phyloP scores from a whole-genome alignment of 176 grass and related monocot species.

The Rhynchospora tenuis region DNA sequence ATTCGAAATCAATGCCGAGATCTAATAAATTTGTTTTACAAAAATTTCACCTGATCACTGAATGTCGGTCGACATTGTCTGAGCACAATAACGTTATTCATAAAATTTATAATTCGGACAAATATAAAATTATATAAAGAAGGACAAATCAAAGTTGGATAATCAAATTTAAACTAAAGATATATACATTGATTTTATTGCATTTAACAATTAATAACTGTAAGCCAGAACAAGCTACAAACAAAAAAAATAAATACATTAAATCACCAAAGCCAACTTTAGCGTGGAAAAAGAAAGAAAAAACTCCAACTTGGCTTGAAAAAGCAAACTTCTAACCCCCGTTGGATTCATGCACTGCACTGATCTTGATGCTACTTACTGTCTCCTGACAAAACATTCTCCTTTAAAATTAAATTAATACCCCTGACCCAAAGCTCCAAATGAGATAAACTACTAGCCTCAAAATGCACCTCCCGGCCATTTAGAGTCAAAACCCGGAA shows the following conservation, averaged over 20 bases:
- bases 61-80: neutral
- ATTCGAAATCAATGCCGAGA: neutral
- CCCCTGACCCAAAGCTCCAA: slow-evolving; percentile 56
- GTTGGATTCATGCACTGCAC: neutral
- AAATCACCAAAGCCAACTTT: neutral
- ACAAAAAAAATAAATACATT: neutral
- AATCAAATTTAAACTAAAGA: neutral
- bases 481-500: slow-evolving; percentile 40
- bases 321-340: neutral
- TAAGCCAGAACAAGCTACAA: neutral
- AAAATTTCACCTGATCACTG: neutral
- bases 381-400: neutral
- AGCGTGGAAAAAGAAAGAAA: neutral
- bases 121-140: neutral
- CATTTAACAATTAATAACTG: neutral
- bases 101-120: neutral
- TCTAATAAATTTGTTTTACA: neutral
- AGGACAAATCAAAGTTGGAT: neutral
- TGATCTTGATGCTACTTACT: neutral
- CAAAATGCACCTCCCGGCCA: slow-evolving; percentile 52
- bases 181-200: neutral
- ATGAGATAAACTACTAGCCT: slow-evolving; percentile 20
- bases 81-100: neutral
- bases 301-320: neutral
- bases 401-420: slow-evolving; percentile 43